Conservation (phyloP, 2,329 filamentous ascomycete genomes). For the Pseudohalonectria lignicola region DNA sequence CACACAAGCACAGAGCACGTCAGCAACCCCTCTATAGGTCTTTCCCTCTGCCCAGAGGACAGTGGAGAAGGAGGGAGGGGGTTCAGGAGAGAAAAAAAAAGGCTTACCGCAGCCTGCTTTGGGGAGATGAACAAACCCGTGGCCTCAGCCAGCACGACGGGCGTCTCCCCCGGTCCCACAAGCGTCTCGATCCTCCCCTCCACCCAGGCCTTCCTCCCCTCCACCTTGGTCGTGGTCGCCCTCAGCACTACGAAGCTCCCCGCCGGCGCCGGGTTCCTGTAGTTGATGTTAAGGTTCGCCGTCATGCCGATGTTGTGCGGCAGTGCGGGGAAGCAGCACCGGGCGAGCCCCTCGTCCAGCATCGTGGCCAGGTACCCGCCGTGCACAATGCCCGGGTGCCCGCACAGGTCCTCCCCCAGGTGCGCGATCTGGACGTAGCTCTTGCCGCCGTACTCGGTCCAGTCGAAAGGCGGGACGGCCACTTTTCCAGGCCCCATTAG, state of each 20-base stretch:
- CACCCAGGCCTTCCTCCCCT: conserved; percentile 92
- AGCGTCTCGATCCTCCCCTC: conserved; percentile 78
- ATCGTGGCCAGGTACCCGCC: conserved; percentile 87
- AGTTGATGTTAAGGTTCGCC: conserved; percentile 74
- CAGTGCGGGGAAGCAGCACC: conserved; percentile 79
- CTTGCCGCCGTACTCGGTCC: conserved; percentile 60
- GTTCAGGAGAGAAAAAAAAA: no score
- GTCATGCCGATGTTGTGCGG: conserved; percentile 82
- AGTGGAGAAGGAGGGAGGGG: no score
- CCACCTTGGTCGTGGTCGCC: conserved; percentile 72
- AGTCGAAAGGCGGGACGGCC: conserved; percentile 70
- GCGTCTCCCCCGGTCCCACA: conserved; percentile 46
- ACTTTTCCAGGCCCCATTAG: conserved; percentile 66
- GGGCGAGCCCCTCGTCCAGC: conserved; percentile 78
- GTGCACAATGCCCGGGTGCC: conserved; percentile 84
- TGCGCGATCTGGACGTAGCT: conserved; percentile 63
- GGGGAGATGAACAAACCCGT: conserved; percentile 84
- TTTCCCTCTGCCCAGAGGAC: no score
- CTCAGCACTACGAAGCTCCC: conserved; percentile 66
- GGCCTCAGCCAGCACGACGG: conserved; percentile 65
- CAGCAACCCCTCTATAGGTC: no score
- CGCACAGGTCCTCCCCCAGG: conserved; percentile 70
- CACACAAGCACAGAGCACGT: neutral
- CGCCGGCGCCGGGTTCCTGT: conserved; percentile 69
- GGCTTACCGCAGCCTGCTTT: conserved; percentile 63